These are phyloP conservation scores for Dactylellina drechsleri DNA, from an alignment of 2,329 filamentous ascomycete species.

Conservation along the genomic window DNA sequence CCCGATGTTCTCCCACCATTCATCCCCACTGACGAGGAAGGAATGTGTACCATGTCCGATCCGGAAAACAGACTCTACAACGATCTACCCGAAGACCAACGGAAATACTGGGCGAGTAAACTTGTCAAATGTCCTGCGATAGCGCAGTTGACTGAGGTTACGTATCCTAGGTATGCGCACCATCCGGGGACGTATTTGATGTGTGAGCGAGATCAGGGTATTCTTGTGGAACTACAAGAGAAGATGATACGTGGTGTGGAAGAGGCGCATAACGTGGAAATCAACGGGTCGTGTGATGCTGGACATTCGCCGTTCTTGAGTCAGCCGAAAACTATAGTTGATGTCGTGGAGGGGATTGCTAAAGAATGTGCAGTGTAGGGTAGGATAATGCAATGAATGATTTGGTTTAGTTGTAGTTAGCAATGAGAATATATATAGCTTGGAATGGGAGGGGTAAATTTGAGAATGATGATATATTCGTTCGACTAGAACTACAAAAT, in stretches of 20 bases:
- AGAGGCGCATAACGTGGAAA: neutral
- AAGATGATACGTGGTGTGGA: neutral
- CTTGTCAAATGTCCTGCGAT: neutral
- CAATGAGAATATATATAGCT: too few species aligned
- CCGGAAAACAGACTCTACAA: neutral
- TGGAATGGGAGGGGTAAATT: too few species aligned
- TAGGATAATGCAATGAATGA: too few species aligned
- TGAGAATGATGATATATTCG: neutral
- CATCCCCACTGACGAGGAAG: neutral
- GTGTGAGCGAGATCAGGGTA: neutral
- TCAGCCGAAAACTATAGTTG: neutral
- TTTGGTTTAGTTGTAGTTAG: too few species aligned
- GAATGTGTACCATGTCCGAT: neutral
- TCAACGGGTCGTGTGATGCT: neutral
- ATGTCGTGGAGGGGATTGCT: neutral
- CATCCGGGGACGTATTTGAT: neutral
- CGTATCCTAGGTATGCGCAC: neutral
- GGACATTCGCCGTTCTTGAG: neutral
- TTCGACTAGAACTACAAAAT: conserved; percentile 3
- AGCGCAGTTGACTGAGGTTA: neutral
- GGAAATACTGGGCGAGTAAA: neutral
- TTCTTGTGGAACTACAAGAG: neutral
- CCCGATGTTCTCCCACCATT: neutral
- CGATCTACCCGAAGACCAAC: neutral
- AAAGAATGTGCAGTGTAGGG: neutral